These are phyloP conservation scores for Cystoderma amianthinum DNA, from an alignment of 768 basidiomycete genomes.

Conservation along the genomic window DNA sequence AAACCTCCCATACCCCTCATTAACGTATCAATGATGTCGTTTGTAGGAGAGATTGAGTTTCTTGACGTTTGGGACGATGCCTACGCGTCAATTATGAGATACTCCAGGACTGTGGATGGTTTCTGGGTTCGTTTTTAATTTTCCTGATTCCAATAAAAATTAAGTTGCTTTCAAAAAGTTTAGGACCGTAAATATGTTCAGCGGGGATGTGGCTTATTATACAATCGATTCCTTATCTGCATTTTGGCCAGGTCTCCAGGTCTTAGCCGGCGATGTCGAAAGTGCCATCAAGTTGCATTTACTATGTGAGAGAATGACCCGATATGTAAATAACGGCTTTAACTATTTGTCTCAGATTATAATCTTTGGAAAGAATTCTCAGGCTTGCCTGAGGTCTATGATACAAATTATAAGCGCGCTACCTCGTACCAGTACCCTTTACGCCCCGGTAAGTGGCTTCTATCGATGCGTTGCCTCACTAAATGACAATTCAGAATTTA, in stretches of 20 bases:
- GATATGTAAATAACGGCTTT: neutral
- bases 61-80: conserved; percentile 81
- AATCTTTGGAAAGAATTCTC: conserved; percentile 86
- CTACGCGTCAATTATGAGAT: conserved; percentile 81
- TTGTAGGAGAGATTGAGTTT: conserved; percentile 70
- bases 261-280: conserved; percentile 77
- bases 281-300: conserved; percentile 91
- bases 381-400: conserved; percentile 90
- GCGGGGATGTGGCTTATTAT: conserved; percentile 64
- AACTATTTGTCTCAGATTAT: conserved; percentile 53
- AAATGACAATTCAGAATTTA: conserved; percentile 54
- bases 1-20: too few relatives aligned
- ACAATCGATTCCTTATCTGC: conserved; percentile 95
- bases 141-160: conserved; percentile 1
- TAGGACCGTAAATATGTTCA: conserved; percentile 75
- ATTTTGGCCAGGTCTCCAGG: conserved; percentile 96
- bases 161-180: conserved; percentile 56
- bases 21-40: too few relatives aligned
- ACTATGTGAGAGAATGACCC: conserved; percentile 52
- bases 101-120: conserved; percentile 75
- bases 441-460: conserved; percentile 48
- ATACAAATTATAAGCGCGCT: conserved; percentile 65
- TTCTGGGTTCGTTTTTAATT: conserved; percentile 60
- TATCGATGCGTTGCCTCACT: conserved; percentile 1
- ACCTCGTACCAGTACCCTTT: conserved; percentile 77